A percentile compares a stretch with the other conserved stretches of the same genome.
Evolutionary conservation across 345 rosid species (phyloP).

Genomic region (Dovyalis caffra): DNA sequence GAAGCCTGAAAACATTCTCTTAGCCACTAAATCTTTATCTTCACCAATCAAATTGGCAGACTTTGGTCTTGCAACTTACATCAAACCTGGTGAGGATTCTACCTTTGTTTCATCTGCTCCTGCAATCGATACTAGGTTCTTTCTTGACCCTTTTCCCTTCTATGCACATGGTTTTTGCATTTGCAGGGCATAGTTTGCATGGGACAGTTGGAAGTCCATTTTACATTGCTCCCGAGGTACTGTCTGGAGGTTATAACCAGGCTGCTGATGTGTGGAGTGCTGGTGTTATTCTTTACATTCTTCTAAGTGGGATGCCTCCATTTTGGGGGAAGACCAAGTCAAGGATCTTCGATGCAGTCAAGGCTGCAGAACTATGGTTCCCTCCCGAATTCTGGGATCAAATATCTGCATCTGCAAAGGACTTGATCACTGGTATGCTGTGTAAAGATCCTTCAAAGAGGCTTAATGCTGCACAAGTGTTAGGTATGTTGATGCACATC

Average conservation of each 20-base stretch:
- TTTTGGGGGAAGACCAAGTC: constrained; percentile 82
- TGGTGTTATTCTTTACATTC: constrained; percentile 67
- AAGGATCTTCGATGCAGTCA: constrained; percentile 78
- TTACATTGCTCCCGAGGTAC: constrained; percentile 75
- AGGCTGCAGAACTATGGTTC: constrained; percentile 69
- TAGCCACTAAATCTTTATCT: constrained; percentile 52
- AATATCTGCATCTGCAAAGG: constrained; percentile 59
- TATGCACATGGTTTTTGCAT: constrained; percentile 15
- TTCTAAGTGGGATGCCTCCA: constrained; percentile 70
- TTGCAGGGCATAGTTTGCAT: constrained; percentile 53
- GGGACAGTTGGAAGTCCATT: constrained; percentile 76
- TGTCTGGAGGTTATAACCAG: constrained; percentile 63
- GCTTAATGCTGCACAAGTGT: constrained; percentile 58
- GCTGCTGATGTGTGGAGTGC: constrained; percentile 87
- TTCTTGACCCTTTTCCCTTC: not conserved
- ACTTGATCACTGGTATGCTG: constrained; percentile 73
- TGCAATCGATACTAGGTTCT: not conserved
- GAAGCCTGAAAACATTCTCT: constrained; percentile 68
- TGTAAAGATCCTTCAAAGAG: constrained; percentile 66
- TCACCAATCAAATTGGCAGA: constrained; percentile 74
- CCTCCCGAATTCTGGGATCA: constrained; percentile 66
- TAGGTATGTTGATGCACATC: constrained; percentile 39
- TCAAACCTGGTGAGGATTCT: constrained; percentile 48
- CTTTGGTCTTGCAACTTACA: constrained; percentile 70
- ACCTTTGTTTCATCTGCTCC: not conserved